Conservation (phyloP, 148 eudicot species). For the Chenopodium album region DNA sequence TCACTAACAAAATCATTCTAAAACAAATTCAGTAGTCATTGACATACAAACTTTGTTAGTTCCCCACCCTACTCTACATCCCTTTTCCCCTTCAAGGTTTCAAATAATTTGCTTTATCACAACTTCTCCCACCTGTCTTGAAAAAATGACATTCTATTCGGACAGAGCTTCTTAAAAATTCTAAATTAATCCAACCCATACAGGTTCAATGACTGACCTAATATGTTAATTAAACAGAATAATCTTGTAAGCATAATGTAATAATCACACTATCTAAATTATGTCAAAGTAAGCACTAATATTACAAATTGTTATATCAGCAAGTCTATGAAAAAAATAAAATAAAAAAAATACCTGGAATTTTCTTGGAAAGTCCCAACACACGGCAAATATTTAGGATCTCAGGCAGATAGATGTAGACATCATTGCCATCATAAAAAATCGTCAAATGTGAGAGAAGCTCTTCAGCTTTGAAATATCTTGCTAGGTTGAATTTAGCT, state of each 20-base stretch:
- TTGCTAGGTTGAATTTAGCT: slow-evolving; percentile 24
- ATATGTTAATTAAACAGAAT: not conserved
- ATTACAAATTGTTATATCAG: not conserved
- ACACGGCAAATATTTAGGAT: slow-evolving; percentile 15
- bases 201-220: not conserved
- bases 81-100: not conserved
- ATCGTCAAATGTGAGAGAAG: slow-evolving; percentile 18
- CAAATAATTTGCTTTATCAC: not conserved
- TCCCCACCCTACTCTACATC: not conserved
- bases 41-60: too few relatives aligned
- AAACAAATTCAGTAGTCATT: too few relatives aligned
- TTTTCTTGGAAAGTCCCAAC: slow-evolving; percentile 23
- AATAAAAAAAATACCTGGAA: slow-evolving; percentile 32
- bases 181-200: not conserved
- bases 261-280: not conserved
- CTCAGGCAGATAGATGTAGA: slow-evolving; percentile 15
- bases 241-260: not conserved
- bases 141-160: too few relatives aligned
- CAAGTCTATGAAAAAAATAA: not conserved
- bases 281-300: not conserved
- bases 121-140: not conserved
- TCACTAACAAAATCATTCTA: not conserved
- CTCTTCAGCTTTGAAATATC: slow-evolving; percentile 9
- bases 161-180: not conserved
- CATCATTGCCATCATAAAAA: slow-evolving; percentile 6